Evolutionary conservation across 495 filamentous ascomycete genomes (phyloP).

Genomic region (Chlorociboria aeruginascens): DNA sequence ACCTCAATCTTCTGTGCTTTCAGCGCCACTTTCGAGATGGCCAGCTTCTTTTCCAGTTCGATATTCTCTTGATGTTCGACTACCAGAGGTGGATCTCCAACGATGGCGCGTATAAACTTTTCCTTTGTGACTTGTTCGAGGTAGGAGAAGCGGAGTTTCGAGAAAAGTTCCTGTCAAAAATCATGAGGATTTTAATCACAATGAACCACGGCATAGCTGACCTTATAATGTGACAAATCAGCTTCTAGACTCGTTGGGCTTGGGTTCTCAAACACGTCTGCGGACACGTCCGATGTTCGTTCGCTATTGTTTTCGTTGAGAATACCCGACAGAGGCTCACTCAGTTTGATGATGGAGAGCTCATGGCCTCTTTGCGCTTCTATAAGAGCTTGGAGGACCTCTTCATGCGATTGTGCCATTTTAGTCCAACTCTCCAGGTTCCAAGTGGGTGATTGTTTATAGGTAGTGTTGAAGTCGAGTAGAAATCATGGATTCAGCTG

Average conservation of each 20-base stretch:
- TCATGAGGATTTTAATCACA: not conserved
- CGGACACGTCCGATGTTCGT: conserved; percentile 56
- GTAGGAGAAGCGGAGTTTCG: conserved; percentile 91
- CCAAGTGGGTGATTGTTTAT: not conserved
- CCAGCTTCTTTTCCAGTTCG: conserved; percentile 60
- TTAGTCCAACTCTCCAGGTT: not conserved
- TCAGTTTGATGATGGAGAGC: conserved; percentile 63
- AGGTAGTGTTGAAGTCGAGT: too few species aligned
- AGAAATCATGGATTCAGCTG: too few species aligned
- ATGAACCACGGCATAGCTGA: conserved; percentile 15
- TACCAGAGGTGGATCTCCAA: conserved; percentile 76
- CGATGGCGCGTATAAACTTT: conserved; percentile 65
- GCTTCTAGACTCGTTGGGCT: conserved; percentile 69
- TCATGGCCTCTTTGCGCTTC: conserved; percentile 32
- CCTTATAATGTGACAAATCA: conserved; percentile 80
- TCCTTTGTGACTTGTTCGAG: conserved; percentile 74
- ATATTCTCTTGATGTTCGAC: conserved; percentile 74
- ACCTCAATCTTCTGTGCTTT: conserved; percentile 73
- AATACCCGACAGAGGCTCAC: conserved; percentile 53
- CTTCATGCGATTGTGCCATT: conserved; percentile 15
- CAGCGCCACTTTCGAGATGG: conserved; percentile 59
- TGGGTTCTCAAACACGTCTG: conserved; percentile 48
- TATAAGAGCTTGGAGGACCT: conserved; percentile 21
- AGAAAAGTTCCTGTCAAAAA: conserved; percentile 65
- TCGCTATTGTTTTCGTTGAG: conserved; percentile 31